Percentiles rank a stretch among this genome's conserved stretches.
Evolutionary conservation across 164 flowering plant species (phyloP).

Genomic region (Kalanchoe fedtschenkoi): DNA sequence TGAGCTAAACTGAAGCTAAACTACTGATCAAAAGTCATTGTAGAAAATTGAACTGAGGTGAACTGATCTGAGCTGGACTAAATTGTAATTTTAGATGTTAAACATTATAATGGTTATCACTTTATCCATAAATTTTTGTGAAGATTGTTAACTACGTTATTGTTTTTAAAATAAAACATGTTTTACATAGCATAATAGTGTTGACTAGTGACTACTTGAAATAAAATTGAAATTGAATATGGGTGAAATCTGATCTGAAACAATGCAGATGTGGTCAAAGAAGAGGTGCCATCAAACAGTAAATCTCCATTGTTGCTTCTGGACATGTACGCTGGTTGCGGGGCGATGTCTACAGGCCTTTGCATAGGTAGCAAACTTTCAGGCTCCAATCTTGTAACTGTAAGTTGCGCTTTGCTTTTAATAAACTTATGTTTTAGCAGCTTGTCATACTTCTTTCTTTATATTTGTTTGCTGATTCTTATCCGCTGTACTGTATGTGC

Average conservation of each 20-base stretch:
- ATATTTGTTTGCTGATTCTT: background rate
- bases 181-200: too few species aligned
- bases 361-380: constrained; percentile 52
- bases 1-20: too few species aligned
- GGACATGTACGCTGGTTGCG: constrained; percentile 83
- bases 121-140: too few species aligned
- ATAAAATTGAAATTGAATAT: too few species aligned
- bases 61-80: too few species aligned
- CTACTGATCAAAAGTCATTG: too few species aligned
- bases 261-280: background rate
- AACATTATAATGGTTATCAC: too few species aligned
- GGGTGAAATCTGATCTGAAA: too few species aligned
- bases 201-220: background rate
- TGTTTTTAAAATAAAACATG: too few species aligned
- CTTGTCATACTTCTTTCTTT: background rate
- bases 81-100: too few species aligned
- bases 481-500: background rate
- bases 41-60: too few species aligned
- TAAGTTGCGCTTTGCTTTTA: constrained; percentile 19
- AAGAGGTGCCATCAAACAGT: background rate
- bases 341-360: constrained; percentile 88
- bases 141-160: too few species aligned
- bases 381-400: constrained; percentile 56
- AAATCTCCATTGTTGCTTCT: constrained; percentile 28
- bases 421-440: background rate